Conservation (phyloP, 1,139 yeast species). For the Saccharomycopsis crataegensis region DNA sequence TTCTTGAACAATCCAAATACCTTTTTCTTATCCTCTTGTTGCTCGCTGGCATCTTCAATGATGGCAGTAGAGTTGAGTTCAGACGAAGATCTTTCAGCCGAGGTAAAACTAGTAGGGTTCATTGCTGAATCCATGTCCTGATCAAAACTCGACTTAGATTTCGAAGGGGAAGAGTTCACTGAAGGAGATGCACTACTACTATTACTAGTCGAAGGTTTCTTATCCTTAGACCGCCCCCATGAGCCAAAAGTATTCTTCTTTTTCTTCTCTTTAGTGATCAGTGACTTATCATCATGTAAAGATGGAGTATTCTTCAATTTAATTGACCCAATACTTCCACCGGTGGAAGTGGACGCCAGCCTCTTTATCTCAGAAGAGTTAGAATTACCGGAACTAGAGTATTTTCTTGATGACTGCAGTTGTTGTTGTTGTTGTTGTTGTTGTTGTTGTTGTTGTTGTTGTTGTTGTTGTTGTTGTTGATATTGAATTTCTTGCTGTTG, state of each 20-base stretch:
- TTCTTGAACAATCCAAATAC: slow-evolving; percentile 19
- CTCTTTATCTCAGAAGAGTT: no score
- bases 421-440: no score
- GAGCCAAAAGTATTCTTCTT: slow-evolving; percentile 12
- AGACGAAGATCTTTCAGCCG: no score
- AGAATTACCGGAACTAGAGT: no score
- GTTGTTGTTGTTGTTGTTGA: slow-evolving; percentile 4
- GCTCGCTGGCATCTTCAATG: background rate
- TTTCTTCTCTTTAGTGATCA: slow-evolving; percentile 10
- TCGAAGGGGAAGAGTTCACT: background rate
- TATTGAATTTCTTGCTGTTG: background rate
- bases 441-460: background rate
- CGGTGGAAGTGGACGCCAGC: no score
- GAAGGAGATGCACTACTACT: background rate
- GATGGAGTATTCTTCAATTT: no score
- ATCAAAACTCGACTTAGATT: background rate
- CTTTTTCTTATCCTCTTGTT: slow-evolving; percentile 11
- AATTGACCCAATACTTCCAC: no score
- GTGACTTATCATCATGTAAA: no score
- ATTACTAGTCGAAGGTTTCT: background rate
- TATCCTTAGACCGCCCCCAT: slow-evolving; percentile 16
- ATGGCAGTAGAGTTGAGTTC: no score
- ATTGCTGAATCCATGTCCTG: no score
- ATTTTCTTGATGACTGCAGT: no score
- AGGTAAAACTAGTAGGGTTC: no score